Percentiles rank a stretch among this genome's conserved stretches.
Evolutionary conservation across 176 grass and related monocot species (phyloP).

Genomic region (Themeda triandra): DNA sequence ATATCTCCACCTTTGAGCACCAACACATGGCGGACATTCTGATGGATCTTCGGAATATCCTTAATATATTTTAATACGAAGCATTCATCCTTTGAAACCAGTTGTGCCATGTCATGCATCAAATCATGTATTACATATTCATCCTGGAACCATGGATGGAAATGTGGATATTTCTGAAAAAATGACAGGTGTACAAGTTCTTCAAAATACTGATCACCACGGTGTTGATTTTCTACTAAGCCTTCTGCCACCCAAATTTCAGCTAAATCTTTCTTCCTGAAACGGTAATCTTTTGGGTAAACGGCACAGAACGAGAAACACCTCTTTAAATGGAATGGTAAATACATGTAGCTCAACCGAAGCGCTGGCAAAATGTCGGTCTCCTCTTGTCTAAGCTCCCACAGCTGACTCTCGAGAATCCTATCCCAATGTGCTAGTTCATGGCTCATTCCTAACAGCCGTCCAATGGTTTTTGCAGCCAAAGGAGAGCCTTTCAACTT

Average conservation of each 20-base stretch:
- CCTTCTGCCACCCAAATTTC: background rate
- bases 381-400: conserved; percentile 8
- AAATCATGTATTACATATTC: conserved; percentile 39
- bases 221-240: background rate
- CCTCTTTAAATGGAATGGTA: conserved; percentile 32
- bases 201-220: background rate
- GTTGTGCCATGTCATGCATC: conserved; percentile 37
- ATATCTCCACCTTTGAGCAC: too few species aligned
- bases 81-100: conserved; percentile 19
- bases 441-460: background rate
- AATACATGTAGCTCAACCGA: conserved; percentile 51
- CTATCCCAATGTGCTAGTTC: background rate
- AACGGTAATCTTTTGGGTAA: conserved; percentile 27
- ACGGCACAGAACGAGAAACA: conserved; percentile 43
- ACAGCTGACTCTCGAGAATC: conserved; percentile 27
- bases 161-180: background rate
- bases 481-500: conserved; percentile 33
- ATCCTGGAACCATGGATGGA: accelerated
- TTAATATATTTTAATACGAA: background rate
- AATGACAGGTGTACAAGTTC: conserved; percentile 1
- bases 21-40: too few species aligned
- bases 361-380: conserved; percentile 34
- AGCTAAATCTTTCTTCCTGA: background rate
- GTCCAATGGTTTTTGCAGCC: conserved; percentile 42
- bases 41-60: background rate